Evolutionary conservation across 768 basidiomycete genomes (phyloP), one percentile per base, ranked within the genome.

Genomic region (Pisolithus sp.): DNA sequence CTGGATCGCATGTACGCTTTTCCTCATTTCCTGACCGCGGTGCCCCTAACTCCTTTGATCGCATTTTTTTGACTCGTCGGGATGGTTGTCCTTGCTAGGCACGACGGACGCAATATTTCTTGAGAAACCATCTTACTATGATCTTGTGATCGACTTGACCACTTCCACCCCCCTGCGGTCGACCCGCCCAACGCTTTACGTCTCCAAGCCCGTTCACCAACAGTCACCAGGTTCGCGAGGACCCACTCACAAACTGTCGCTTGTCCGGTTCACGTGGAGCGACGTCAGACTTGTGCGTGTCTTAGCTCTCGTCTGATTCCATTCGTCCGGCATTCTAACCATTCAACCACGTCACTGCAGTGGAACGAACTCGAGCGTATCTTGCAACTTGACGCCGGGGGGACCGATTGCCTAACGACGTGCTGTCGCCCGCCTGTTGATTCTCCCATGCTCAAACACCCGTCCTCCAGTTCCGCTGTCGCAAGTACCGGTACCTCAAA

Each of bases 71-170:
- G 21, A 26, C 43, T 5, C 31, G 10, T n/a, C 15, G 8, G 13
- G 31, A 9, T 8, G 17, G 17, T 36, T 46, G 30, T 23, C 31
- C 12, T 30, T 48, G 34, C 21, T 49, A 82, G 80, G 81, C 61
- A 89, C 90, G 9, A 90, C 90, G 2, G 90, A 93, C 56, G 83
- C 89, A 8, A 79, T 93, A 17, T 92, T 88, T 68, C 72, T 91
- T 41, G 90, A 93, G 56, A 88, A 84, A 63, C 85, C 89, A 1
- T 70, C 78, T 3, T 81, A 80, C 58, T 93, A 90, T 60, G 90
- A 93, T 63, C 73, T 93, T 13, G 69, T 93, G 46, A 82, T 93
- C 53, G 88, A 93, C 66, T 68, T 92, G 45, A 86, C 86, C 39
- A 83, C 85, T 7, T 77, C 78, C 7, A 80, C 81, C 15, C 79